phyloP scores from a whole-genome alignment of 2,329 filamentous ascomycete species.

The Macrophomina tecta region DNA sequence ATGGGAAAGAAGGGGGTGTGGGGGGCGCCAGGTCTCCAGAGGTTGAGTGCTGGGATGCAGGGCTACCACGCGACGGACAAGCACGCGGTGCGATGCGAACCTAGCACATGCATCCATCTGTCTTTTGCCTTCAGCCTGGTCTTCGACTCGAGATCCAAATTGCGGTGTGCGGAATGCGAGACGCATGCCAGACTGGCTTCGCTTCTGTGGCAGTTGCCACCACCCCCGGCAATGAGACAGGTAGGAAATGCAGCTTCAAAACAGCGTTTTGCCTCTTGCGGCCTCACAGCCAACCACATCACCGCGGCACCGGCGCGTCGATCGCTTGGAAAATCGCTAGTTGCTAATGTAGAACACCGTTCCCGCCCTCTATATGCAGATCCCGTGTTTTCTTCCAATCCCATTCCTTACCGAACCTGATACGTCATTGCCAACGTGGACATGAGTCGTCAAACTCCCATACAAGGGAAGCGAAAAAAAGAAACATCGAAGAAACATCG shows the following conservation, averaged over 20 bases:
- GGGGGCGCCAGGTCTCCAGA: too few relatives aligned
- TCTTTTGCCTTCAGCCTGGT: not conserved
- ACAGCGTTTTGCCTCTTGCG: not conserved
- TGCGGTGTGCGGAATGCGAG: not conserved
- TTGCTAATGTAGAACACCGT: slow-evolving; percentile 14
- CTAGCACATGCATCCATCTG: not conserved
- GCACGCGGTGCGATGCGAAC: not conserved
- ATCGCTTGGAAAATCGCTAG: slow-evolving; percentile 14
- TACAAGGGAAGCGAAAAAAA: not conserved
- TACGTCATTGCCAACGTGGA: slow-evolving; percentile 21
- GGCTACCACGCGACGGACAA: slow-evolving; percentile 2
- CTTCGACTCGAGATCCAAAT: slow-evolving; percentile 10
- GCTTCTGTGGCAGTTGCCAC: not conserved
- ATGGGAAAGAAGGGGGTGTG: not conserved
- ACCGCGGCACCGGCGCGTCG: slow-evolving; percentile 20
- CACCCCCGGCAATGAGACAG: not conserved
- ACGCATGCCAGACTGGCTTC: not conserved
- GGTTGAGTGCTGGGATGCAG: not conserved
- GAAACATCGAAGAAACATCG: slow-evolving; percentile 27
- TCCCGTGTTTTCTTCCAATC: slow-evolving; percentile 19
- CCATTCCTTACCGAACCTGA: slow-evolving; percentile 7
- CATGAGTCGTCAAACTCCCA: slow-evolving; percentile 19
- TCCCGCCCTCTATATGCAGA: slow-evolving; percentile 24
- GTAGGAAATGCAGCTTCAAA: not conserved
- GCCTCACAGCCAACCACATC: slow-evolving; percentile 4